Percentiles rank a stretch among this genome's conserved stretches.
Conservation (phyloP, 108 stramenopile species). For the Poteriospumella lacustris region DNA sequence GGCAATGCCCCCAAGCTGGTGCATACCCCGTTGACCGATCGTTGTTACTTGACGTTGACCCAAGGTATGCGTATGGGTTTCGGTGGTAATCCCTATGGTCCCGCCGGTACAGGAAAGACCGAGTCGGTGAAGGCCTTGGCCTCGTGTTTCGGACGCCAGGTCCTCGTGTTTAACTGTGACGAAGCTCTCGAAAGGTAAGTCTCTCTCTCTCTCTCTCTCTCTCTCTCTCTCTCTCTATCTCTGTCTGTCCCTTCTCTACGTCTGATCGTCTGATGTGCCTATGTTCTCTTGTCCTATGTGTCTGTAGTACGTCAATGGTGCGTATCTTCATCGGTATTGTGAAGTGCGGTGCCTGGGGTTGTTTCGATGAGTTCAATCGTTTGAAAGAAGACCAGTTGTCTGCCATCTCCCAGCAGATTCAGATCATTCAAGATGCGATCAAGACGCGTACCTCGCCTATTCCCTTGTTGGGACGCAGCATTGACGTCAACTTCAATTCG, state of each 20-base stretch:
- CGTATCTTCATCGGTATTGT: slow-evolving; percentile 64
- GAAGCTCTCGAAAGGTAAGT: slow-evolving; percentile 39
- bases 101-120: slow-evolving; percentile 66
- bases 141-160: slow-evolving; percentile 56
- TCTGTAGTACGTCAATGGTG: too few relatives aligned
- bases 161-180: slow-evolving; percentile 67
- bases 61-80: slow-evolving; percentile 59
- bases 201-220: too few relatives aligned
- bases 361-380: slow-evolving; percentile 69
- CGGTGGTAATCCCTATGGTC: slow-evolving; percentile 24
- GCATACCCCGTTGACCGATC: slow-evolving; percentile 65
- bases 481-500: slow-evolving; percentile 57
- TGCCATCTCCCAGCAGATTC: slow-evolving; percentile 64
- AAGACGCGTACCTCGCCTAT: slow-evolving; percentile 43
- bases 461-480: slow-evolving; percentile 47
- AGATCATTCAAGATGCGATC: slow-evolving; percentile 63
- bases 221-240: too few relatives aligned
- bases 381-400: slow-evolving; percentile 66
- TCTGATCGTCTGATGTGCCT: too few relatives aligned
- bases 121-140: slow-evolving; percentile 65
- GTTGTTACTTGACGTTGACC: slow-evolving; percentile 62
- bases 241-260: too few relatives aligned
- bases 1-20: slow-evolving; percentile 62
- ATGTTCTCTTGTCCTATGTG: too few relatives aligned
- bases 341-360: slow-evolving; percentile 66